Evolutionary conservation across 306 rosid species (phyloP), one percentile per base, ranked within the genome.

Genomic region (Sindora glabra): DNA sequence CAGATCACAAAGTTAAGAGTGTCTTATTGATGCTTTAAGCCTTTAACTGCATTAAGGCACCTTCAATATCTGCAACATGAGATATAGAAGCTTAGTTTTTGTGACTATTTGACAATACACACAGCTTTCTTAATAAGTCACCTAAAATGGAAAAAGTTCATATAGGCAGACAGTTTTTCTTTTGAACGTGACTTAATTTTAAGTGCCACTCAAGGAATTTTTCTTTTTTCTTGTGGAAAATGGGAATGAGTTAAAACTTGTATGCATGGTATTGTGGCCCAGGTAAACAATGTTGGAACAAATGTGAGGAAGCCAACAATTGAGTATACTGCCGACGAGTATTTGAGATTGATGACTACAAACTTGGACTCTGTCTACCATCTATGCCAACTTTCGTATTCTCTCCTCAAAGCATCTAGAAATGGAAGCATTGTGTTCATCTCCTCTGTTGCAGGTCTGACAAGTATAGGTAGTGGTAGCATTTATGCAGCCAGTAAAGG

Each of bases 221-320:
- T 64, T 25, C 34, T 9, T 12, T 65, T 26, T 27, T 52, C 45
- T 21, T 26, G 33, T 15, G 34, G 8, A 53, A n/a, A 67, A 33
- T 68, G 10, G 54, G 22, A 48, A 37, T 53, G 30, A 3, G 9
- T n/a, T n/a, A 29, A 29, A 4, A 9, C 34, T 62, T 29, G 32
- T 36, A 16, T 17, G 47, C 52, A 1, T 29, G 34, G 16, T n/a
- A 8, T 40, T 19, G 38, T 41, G 23, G 10, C 5, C 15, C 64
- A 89, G 99, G 85, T 86, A 44, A 92, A 82, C 77, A 92, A 84
- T 67, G 96, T 71, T 21, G 99, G 96, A 64, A 83, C 85, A 38
- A 92, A 84, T 76, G 48, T 76, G 48, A 82, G 96, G 79, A 92
- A 86, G 79, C 89, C 89, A 64, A 83, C 94, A 7, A 60, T 73